Base-by-base conservation (phyloP, 2,329 filamentous ascomycete genomes). In the Penicillium sclerotiorum region DNA sequence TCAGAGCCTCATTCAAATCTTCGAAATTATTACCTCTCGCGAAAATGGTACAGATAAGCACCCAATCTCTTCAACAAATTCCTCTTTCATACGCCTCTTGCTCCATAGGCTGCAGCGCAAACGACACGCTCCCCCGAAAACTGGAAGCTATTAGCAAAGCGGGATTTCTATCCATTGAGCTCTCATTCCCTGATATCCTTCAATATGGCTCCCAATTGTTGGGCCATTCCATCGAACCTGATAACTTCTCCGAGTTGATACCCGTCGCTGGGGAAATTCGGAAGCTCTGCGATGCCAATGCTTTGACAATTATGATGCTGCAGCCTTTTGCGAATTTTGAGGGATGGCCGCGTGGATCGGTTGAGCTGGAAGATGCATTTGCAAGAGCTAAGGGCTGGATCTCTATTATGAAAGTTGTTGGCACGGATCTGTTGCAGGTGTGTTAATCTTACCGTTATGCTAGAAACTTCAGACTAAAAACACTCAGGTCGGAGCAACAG, bases 321-420 rank as follows among this genome's bases (percentile, higher is more conserved):
- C 88, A 92, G 61, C 87, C 88, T 0, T 91, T 92, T 60, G 74
- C 83, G 13, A 88, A 90, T 59, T 90, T 90, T 50, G 88, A 92
- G 60, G 88, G 88, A 1, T 92, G 88, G 87, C 72, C 78, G 0
- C 73, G 75, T 33, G 82, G 75, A 0, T 82, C 80, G 1, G 60
- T 72, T 1, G 80, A 87, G 64, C 74, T 86, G 3, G 69, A 81
- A 5, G 81, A 87, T 44, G 86, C 84, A 0, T 88, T 88, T 55
- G 69, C 73, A 0, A 77, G 85, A 20, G 87, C 85, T 0, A 70
- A 67, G 6, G 86, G 85, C 0, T 92, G 87, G 88, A 80, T 88
- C 41, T 71, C 77, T 8, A 82, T 92, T 52, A 90, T 91, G 87
- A 74, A 84, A 27, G 84, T 84, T 2, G 77, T 81, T 1, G 87